These are phyloP conservation scores for Metarhizium sp. DNA, from an alignment of 2,329 filamentous ascomycete genomes.

Conservation along the genomic window DNA sequence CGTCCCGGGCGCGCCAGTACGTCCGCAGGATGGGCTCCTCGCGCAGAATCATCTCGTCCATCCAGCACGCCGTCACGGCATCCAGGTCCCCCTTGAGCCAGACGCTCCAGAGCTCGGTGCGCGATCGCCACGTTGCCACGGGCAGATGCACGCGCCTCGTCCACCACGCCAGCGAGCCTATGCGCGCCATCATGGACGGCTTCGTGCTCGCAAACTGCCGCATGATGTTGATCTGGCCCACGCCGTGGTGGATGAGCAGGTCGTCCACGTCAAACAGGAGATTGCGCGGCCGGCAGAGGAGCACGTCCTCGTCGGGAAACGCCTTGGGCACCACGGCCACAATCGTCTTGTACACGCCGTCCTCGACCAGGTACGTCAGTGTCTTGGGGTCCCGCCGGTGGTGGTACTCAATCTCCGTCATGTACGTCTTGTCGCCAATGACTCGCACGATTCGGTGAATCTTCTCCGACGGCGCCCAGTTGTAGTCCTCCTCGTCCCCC, in stretches of 20 bases:
- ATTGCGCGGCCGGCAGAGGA: constrained; percentile 18
- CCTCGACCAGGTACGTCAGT: constrained; percentile 19
- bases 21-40: constrained; percentile 32
- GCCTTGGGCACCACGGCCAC: constrained; percentile 15
- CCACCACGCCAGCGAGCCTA: constrained; percentile 16
- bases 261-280: constrained; percentile 25
- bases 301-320: constrained; percentile 18
- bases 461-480: constrained; percentile 26
- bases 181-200: constrained; percentile 12
- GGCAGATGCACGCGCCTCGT: constrained; percentile 20
- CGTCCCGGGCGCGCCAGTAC: constrained; percentile 36
- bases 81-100: constrained; percentile 39
- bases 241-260: constrained; percentile 23
- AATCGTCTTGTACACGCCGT: constrained; percentile 10
- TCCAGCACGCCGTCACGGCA: constrained; percentile 37
- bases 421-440: constrained; percentile 15
- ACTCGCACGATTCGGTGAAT: constrained; percentile 23
- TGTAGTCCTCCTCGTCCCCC: constrained; percentile 15
- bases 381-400: constrained; percentile 27
- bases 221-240: constrained; percentile 17
- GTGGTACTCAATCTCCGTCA: constrained; percentile 23
- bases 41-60: constrained; percentile 38
- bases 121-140: constrained; percentile 35
- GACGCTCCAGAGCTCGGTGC: constrained; percentile 39
- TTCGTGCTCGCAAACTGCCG: constrained; percentile 10